These are phyloP conservation scores for Gracilaria vermiculophylla DNA, from an alignment of 23 red algal species.

Conservation along the genomic window DNA sequence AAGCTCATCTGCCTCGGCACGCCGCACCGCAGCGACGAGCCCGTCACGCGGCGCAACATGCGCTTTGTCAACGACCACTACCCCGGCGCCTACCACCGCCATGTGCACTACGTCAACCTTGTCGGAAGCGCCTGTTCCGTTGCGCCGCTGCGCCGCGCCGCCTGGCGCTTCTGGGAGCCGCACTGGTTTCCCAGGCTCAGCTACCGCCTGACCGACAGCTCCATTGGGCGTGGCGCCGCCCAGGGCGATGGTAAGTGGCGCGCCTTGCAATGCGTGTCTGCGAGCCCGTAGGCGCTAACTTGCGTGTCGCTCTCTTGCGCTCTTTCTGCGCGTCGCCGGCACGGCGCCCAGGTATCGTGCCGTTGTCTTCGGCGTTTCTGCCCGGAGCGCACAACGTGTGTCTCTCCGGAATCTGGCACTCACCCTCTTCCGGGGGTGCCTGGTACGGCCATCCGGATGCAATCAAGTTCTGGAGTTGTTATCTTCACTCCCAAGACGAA, in stretches of 20 bases:
- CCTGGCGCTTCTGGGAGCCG: constrained; percentile 32
- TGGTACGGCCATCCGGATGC: constrained; percentile 58
- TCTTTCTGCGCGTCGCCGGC: too few species aligned
- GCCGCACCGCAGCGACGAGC: constrained; percentile 64
- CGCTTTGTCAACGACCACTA: constrained; percentile 69
- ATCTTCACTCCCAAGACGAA: not conserved
- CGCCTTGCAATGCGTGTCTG: not conserved
- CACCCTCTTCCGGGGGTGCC: constrained; percentile 34
- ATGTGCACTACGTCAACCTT: constrained; percentile 59
- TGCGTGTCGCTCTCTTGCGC: too few species aligned
- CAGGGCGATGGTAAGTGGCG: constrained; percentile 48
- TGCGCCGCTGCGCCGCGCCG: not conserved
- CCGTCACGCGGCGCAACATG: constrained; percentile 59
- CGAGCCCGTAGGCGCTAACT: too few species aligned
- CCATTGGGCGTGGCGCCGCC: not conserved
- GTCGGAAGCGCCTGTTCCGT: constrained; percentile 48
- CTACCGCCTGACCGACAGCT: constrained; percentile 62
- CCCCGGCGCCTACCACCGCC: constrained; percentile 28
- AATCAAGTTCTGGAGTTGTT: constrained; percentile 46
- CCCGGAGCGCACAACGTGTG: constrained; percentile 55
- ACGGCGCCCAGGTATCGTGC: constrained; percentile 61
- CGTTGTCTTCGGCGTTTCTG: constrained; percentile 52
- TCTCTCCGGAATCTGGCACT: constrained; percentile 75
- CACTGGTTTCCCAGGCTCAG: constrained; percentile 65
- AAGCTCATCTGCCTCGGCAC: constrained; percentile 72